phyloP scores from a whole-genome alignment of 768 basidiomycete genomes.

The Tylopilus felleus region DNA sequence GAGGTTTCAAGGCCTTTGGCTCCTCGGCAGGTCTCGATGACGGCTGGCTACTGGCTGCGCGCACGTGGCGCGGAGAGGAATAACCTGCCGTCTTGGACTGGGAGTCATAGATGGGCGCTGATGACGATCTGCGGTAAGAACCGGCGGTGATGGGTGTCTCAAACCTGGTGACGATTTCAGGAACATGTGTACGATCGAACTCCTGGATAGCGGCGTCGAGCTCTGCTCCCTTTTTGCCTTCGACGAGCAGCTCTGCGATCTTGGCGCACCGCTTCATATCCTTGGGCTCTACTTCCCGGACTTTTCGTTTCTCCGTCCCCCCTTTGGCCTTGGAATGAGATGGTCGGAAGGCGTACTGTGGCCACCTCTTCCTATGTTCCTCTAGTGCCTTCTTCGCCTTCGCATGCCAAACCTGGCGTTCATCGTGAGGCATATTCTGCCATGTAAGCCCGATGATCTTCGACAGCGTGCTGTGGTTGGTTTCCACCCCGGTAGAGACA shows the following conservation, averaged over 20 bases:
- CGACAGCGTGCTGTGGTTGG: constrained; percentile 77
- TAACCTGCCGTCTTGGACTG: constrained; percentile 32
- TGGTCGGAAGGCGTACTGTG: constrained; percentile 73
- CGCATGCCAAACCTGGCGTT: constrained; percentile 72
- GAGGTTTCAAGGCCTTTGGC: constrained; percentile 1
- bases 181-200: constrained; percentile 50
- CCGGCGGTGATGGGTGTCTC: constrained; percentile 72
- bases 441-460: constrained; percentile 85
- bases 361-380: constrained; percentile 69
- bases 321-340: constrained; percentile 40
- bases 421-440: constrained; percentile 73
- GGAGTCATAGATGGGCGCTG: constrained; percentile 48
- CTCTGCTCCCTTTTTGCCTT: constrained; percentile 62
- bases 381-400: constrained; percentile 71
- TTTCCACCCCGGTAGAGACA: constrained; percentile 74
- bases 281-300: constrained; percentile 42
- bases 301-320: constrained; percentile 32
- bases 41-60: constrained; percentile 27
- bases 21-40: constrained; percentile 2
- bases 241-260: constrained; percentile 63
- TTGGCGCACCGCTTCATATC: constrained; percentile 61
- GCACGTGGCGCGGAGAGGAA: constrained; percentile 21
- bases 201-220: constrained; percentile 61
- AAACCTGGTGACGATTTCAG: constrained; percentile 67
- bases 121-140: constrained; percentile 65